phyloP scores from a whole-genome alignment of 345 rosid species.

The Noccaea bulbosa region DNA sequence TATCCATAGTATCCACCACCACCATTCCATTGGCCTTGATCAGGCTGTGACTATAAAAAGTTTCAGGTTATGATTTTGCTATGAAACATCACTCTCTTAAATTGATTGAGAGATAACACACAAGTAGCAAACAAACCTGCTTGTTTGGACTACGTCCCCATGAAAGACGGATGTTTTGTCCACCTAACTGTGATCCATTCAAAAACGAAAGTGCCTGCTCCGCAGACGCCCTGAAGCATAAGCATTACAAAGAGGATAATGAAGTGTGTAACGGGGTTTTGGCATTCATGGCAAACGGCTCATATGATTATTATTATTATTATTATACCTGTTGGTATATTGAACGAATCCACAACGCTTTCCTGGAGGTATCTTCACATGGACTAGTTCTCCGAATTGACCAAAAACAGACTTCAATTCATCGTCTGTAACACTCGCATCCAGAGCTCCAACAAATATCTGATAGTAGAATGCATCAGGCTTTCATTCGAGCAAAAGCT shows the following conservation, averaged over 20 bases:
- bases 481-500: conserved; percentile 27
- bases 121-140: conserved; percentile 57
- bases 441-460: conserved; percentile 95
- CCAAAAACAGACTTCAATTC: conserved; percentile 69
- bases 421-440: conserved; percentile 83
- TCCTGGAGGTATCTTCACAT: conserved; percentile 94
- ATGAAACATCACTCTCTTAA: background rate
- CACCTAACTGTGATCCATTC: conserved; percentile 85
- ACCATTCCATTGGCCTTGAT: conserved; percentile 73
- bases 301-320: background rate
- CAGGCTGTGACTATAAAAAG: conserved; percentile 57
- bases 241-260: background rate
- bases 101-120: too few species aligned
- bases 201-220: conserved; percentile 74
- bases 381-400: conserved; percentile 84
- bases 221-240: conserved; percentile 60
- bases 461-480: conserved; percentile 43
- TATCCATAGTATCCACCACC: conserved; percentile 62
- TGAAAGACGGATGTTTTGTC: conserved; percentile 86
- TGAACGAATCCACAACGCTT: conserved; percentile 99
- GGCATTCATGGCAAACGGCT: background rate
- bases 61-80: background rate
- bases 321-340: conserved; percentile 72
- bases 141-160: conserved; percentile 98
- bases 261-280: background rate